Evolutionary conservation across 2,329 filamentous ascomycete species (phyloP).

Genomic region (Talaromyces marneffei): DNA sequence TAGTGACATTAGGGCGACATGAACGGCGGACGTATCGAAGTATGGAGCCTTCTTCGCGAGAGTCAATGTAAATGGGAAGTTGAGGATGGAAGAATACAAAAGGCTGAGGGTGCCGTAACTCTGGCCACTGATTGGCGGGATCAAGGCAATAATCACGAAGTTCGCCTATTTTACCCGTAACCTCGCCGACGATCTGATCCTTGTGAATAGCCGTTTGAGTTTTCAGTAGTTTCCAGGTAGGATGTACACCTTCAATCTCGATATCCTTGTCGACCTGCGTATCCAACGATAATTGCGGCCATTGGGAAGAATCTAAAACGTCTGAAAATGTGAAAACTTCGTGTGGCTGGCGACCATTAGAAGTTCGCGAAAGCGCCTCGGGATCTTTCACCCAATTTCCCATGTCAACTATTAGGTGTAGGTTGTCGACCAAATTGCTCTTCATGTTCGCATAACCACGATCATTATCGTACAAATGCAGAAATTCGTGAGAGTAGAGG

Average conservation of each 20-base stretch:
- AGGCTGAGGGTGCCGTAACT: slow-evolving; percentile 55
- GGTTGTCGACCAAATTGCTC: slow-evolving; percentile 71
- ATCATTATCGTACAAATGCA: slow-evolving; percentile 65
- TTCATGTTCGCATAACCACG: slow-evolving; percentile 53
- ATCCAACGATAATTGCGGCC: slow-evolving; percentile 49
- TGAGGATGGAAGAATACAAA: slow-evolving; percentile 84
- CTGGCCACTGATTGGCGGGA: slow-evolving; percentile 61
- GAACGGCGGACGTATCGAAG: slow-evolving; percentile 88
- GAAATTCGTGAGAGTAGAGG: slow-evolving; percentile 69
- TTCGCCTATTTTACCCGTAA: slow-evolving; percentile 71
- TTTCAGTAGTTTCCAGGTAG: slow-evolving; percentile 61
- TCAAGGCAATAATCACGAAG: slow-evolving; percentile 67
- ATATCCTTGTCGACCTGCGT: slow-evolving; percentile 46
- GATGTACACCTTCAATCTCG: slow-evolving; percentile 50
- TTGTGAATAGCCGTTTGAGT: slow-evolving; percentile 48
- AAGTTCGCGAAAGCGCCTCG: slow-evolving; percentile 61
- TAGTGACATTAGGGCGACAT: slow-evolving; percentile 79
- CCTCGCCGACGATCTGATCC: slow-evolving; percentile 59
- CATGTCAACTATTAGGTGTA: slow-evolving; percentile 68
- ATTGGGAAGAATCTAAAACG: slow-evolving; percentile 49
- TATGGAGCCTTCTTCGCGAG: slow-evolving; percentile 75
- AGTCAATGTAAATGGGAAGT: slow-evolving; percentile 89
- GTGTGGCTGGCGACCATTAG: slow-evolving; percentile 55
- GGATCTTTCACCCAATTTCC: slow-evolving; percentile 73
- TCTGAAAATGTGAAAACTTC: slow-evolving; percentile 66